Percentiles rank a stretch among this genome's conserved stretches.
Conservation (phyloP, 2,329 filamentous ascomycete species). For the Microdochium bolleyi region DNA sequence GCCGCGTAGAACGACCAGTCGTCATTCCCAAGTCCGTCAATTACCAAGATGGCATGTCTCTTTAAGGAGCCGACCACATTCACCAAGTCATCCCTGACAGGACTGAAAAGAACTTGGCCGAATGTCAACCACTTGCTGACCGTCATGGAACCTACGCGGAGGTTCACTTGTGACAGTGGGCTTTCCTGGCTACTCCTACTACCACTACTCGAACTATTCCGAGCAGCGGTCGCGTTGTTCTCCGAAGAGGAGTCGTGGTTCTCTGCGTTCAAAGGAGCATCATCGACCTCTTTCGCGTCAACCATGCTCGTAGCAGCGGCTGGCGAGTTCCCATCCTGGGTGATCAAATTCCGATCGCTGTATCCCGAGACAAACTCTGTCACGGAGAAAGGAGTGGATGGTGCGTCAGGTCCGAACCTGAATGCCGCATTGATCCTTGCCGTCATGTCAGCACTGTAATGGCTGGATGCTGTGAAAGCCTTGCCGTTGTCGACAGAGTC, state of each 20-base stretch:
- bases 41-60: conserved; percentile 61
- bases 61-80: conserved; percentile 40
- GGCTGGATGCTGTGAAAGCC: conserved; percentile 35
- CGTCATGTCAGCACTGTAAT: conserved; percentile 47
- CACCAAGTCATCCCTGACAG: conserved; percentile 63
- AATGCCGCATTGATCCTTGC: conserved; percentile 43
- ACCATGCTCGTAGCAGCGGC: not conserved
- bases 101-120: conserved; percentile 75
- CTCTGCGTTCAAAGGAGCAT: conserved; percentile 8
- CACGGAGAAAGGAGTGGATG: conserved; percentile 33
- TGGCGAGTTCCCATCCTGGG: not conserved
- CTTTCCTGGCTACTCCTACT: conserved; percentile 48
- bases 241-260: conserved; percentile 23
- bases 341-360: conserved; percentile 21
- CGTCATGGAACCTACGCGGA: conserved; percentile 73
- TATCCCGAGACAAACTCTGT: conserved; percentile 33
- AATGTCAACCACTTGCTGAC: conserved; percentile 86
- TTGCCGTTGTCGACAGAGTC: conserved; percentile 22
- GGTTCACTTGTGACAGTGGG: conserved; percentile 62
- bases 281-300: conserved; percentile 3
- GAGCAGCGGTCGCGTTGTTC: conserved; percentile 14
- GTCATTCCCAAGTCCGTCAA: conserved; percentile 79
- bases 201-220: conserved; percentile 29
- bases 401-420: conserved; percentile 27
- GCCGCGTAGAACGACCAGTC: conserved; percentile 86